Base-by-base conservation (phyloP, 805 yeast genomes). In the Kockiozyma suomiensis region DNA sequence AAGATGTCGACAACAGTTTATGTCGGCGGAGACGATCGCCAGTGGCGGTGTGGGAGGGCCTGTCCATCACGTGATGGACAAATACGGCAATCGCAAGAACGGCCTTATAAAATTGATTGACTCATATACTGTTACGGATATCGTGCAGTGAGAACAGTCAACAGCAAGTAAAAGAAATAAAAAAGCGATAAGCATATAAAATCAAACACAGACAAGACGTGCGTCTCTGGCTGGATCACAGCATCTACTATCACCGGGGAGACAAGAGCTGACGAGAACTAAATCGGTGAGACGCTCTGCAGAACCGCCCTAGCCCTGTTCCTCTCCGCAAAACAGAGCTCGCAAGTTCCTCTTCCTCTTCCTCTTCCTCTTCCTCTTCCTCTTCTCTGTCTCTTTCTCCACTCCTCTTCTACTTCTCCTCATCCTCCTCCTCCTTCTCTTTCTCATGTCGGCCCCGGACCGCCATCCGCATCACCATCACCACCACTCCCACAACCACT, bases 401-500 rank as follows among this genome's bases (percentile, higher is more conserved):
- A 6, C 7, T 10, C 17, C 17, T 28, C 37, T 28, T 25, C 17
- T 23, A 10, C 46, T 25, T 40, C 26, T 23, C 13, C 50, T 30
- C 12, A 12, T 32, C 37, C n/a, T 19, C 45, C 35, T 28, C 17
- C 49, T 45, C 19, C 42, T 26, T 41, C 55, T 17, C 37, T 13
- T 37, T 13, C 35, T 8, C 28, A 38, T 32, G 42, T 38, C 53
- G 25, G 35, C 50, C 32, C 42, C 50, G 25, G 51, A 40, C 41
- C 55, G 15, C 4, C 41, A 35, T 21, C 58, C 51, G 52, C 47
- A 40, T 33, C 58, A 30, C 35, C 48, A 40, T 38, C 48, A 23
- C 42, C 54, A 47, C 42, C 54, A 38, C 28, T 41, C 41, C 13
- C 54, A 47, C 23, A 47, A 40, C 35, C 54, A 54, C 42, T 15